phyloP scores from a whole-genome alignment of 2,329 filamentous ascomycete species.

The Arachnomyces sp. region DNA sequence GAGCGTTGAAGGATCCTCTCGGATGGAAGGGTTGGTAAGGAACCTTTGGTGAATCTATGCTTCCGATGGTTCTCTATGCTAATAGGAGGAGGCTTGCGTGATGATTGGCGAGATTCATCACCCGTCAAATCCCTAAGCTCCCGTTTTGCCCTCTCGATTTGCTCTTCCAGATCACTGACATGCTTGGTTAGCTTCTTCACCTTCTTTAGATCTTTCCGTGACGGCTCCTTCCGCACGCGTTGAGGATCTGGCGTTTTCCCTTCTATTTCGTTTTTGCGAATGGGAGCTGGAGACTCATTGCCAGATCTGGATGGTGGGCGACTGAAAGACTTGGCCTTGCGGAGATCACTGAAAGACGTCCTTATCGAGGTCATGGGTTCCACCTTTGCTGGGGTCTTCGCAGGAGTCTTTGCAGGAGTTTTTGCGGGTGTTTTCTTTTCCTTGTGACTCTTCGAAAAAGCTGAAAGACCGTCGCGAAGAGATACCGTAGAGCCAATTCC shows the following conservation, averaged over 20 bases:
- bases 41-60: conserved; percentile 34
- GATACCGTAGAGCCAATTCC: too few species aligned
- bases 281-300: conserved; percentile 23
- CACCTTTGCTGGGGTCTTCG: conserved; percentile 1
- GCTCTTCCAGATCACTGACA: conserved; percentile 53
- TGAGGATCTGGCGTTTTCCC: conserved; percentile 18
- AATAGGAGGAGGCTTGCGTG: conserved; percentile 15
- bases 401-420: too few species aligned
- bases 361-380: conserved; percentile 22
- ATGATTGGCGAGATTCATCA: conserved; percentile 22
- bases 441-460: too few species aligned
- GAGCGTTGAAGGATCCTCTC: conserved; percentile 36
- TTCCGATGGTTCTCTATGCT: conserved; percentile 23
- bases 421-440: too few species aligned
- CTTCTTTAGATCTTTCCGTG: conserved; percentile 49
- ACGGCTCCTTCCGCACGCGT: conserved; percentile 40
- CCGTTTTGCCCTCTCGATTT: conserved; percentile 47
- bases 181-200: conserved; percentile 51
- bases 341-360: conserved; percentile 28
- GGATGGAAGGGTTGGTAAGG: conserved; percentile 37
- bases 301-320: conserved; percentile 19
- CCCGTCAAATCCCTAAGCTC: conserved; percentile 45
- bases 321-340: conserved; percentile 25
- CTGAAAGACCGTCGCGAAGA: too few species aligned
- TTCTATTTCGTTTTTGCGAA: conserved; percentile 17